Evolutionary conservation across 805 yeast genomes (phyloP), one percentile per base, ranked within the genome.

Genomic region (Lipomyces lipofer): DNA sequence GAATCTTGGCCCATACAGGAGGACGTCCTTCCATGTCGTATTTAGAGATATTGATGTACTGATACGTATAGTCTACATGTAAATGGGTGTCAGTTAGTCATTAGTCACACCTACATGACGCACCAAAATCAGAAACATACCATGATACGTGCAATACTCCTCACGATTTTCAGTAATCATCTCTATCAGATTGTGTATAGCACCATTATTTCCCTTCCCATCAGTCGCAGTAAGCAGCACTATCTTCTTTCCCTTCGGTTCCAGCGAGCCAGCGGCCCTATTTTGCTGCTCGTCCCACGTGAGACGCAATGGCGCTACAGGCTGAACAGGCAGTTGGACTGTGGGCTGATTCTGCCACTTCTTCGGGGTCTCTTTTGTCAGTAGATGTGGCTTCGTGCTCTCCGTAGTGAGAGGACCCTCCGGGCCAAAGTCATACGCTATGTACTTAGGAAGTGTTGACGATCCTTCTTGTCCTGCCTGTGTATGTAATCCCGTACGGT

Each of bases 1-100:
- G 67, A 25, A 71, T 52, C 50, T 71, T 71, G 35, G 62, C 61
- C 74, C 74, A 71, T 7, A 53, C 61, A 15, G 50, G 49, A 3
- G 50, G 59, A 19, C 55, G 51, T 6, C 49, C 55, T 27, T 35
- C 39, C n/a, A 24, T 28, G 27, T 39, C 53, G 51, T 52, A 63
- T n/a, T 63, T 51, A 13, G 66, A 52, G 30, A 67, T 47, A 49
- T 70, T 66, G 43, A 64, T 54, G 43, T 59, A 68, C 46, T 58
- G 60, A 49, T 67, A 63, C 15, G 59, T 62, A 55, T 69, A 69
- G 12, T 32, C 60, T 56, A 17, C n/a, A n/a, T n/a, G n/a, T n/a
- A n/a, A n/a, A n/a, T n/a, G n/a, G n/a, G n/a, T n/a, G n/a, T n/a
- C n/a, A n/a, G n/a, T n/a, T 6, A 50, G 38, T 28, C 22, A 42